Evolutionary conservation across 345 rosid genomes (phyloP), one percentile per base, ranked within the genome.

Genomic region (Pugionium cornutum): DNA sequence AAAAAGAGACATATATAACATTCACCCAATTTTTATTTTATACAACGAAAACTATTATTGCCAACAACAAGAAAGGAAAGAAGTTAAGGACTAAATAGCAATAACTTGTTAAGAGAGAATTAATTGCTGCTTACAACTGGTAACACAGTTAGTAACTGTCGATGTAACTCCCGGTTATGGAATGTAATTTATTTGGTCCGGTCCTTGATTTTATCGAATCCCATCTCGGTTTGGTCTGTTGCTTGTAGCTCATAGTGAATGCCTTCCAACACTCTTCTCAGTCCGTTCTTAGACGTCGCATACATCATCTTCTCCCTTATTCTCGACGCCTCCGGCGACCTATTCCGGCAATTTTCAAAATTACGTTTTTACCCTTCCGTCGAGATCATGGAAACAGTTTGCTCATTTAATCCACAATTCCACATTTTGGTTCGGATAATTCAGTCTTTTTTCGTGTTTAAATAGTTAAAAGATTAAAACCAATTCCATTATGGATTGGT

Each of bases 171-270:
- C 28, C 18, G 40, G 66, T 58, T 65, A 42, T 3, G 6, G 4
- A 4, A 34, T 65, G 53, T 49, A 6, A 29, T 9, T 64, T 36
- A 91, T 41, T 85, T 85, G 54, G 98, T 85, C 70, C 88, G 76
- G 69, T 84, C 96, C 53, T 49, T 55, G 35, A 92, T 92, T 65
- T 84, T 76, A 71, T 92, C 98, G 46, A 92, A 84, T 26, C 98
- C 98, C 96, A 92, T 92, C 83, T 92, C 98, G 8, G 96, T 82
- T 44, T 92, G 89, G 65, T 92, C 98, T 1, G 98, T 92, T 8
- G 98, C 98, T 69, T 92, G 98, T 36, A 92, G 79, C 74, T 92
- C 98, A 65, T 81, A 89, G 73, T 86, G 92, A 73, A 92, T 75
- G 1, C 98, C 98, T 7, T 92, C 98, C 9, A 92, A 77, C 56